These are phyloP conservation scores for Nannizziopsis arthrosporioides DNA, from an alignment of 2,329 filamentous ascomycete genomes.

Conservation along the genomic window DNA sequence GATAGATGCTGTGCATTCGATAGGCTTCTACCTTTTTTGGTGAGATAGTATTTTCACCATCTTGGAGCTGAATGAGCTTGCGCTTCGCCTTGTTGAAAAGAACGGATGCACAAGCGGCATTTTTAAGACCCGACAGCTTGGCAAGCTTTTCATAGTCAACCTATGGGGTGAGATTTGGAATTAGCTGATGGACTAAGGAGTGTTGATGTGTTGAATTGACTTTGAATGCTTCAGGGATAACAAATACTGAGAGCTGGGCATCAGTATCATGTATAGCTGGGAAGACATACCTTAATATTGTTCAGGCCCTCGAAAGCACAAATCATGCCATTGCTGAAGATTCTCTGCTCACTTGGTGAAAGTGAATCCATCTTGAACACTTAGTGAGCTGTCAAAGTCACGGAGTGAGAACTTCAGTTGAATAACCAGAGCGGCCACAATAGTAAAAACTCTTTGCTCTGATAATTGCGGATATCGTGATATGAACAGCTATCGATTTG, in stretches of 20 bases:
- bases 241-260: not conserved
- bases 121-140: conserved; percentile 27
- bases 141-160: conserved; percentile 32
- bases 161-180: conserved; percentile 17
- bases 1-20: not conserved
- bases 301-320: conserved; percentile 12
- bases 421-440: not conserved
- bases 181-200: not conserved
- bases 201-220: no score
- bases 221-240: no score
- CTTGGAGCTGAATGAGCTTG: conserved; percentile 23
- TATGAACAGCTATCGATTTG: not conserved
- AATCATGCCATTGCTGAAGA: conserved; percentile 16
- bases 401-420: not conserved
- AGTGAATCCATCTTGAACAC: conserved; percentile 14
- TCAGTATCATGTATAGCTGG: not conserved
- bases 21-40: conserved; percentile 8
- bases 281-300: conserved; percentile 15
- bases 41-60: not conserved
- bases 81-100: conserved; percentile 28
- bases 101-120: conserved; percentile 25
- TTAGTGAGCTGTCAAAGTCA: not conserved
- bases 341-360: conserved; percentile 18
- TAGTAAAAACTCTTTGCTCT: no score
- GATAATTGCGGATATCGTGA: not conserved